phyloP scores from a whole-genome alignment of 129 eudicot species.

The Rutidosis leptorrhynchoides region DNA sequence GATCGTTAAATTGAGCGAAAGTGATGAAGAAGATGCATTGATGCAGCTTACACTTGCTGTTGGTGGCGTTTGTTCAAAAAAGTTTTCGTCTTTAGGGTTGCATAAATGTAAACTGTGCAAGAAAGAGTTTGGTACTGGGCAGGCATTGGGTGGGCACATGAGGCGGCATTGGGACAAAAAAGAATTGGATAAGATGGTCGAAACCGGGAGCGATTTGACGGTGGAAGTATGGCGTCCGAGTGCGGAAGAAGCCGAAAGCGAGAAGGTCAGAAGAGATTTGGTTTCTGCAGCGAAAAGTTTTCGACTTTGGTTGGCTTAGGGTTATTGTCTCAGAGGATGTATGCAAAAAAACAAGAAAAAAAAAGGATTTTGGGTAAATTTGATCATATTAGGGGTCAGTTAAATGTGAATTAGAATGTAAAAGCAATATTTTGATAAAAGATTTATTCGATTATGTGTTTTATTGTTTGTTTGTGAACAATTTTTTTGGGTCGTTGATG shows the following conservation, averaged over 20 bases:
- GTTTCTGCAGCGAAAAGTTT: slow-evolving; percentile 16
- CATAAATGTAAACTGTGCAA: slow-evolving; percentile 21
- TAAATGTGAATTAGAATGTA: too few species aligned
- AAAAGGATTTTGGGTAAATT: too few species aligned
- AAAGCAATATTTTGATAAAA: too few species aligned
- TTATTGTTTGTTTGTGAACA: too few species aligned
- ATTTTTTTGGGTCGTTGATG: too few species aligned
- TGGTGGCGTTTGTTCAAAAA: neutral
- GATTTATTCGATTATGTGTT: too few species aligned
- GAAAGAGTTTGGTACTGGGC: slow-evolving; percentile 25
- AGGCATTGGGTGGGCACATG: slow-evolving; percentile 37
- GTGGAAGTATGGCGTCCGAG: neutral
- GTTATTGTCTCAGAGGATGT: neutral
- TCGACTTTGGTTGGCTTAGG: neutral
- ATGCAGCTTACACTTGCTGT: neutral
- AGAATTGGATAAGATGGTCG: neutral
- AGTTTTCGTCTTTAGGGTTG: neutral
- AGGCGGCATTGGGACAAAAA: slow-evolving; percentile 12
- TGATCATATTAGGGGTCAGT: too few species aligned
- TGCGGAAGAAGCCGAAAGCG: slow-evolving; percentile 12
- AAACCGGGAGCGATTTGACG: slow-evolving; percentile 5
- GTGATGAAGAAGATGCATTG: slow-evolving; percentile 8
- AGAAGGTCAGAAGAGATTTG: slow-evolving; percentile 20
- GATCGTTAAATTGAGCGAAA: neutral
- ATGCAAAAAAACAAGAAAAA: too few species aligned